Conservation (phyloP, 371 early-diverging fungal species). For the Fennellomyces sp. region DNA sequence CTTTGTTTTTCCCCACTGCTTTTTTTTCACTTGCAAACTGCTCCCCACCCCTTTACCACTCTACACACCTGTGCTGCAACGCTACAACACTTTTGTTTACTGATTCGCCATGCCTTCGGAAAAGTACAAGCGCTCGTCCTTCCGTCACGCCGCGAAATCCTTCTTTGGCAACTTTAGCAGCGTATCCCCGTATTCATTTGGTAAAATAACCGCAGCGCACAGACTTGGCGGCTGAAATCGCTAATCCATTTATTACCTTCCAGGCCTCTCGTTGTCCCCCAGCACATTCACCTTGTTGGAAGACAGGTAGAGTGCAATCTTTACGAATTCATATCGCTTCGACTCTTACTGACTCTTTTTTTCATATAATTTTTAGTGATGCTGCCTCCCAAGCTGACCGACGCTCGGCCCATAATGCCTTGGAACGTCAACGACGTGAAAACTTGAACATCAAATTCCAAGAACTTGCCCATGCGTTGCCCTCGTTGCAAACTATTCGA, state of each 20-base stretch:
- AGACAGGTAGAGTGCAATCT: too few relatives aligned
- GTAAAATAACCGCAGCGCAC: neutral
- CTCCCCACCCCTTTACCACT: neutral
- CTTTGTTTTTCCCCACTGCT: neutral
- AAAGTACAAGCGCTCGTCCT: neutral
- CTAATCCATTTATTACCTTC: neutral
- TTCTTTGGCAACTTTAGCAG: conserved; percentile 11
- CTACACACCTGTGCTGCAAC: neutral
- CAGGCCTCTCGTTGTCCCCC: neutral
- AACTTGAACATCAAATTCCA: conserved; percentile 76
- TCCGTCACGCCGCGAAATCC: neutral
- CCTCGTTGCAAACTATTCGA: conserved; percentile 72
- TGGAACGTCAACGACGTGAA: conserved; percentile 82
- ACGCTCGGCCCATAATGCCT: conserved; percentile 78
- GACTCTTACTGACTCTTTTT: too few relatives aligned
- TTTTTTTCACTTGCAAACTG: neutral
- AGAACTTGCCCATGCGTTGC: conserved; percentile 77
- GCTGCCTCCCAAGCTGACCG: conserved; percentile 16
- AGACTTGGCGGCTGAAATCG: neutral
- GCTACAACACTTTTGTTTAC: neutral
- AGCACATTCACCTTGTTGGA: neutral
- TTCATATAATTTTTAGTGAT: conserved; percentile 1
- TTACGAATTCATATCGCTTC: too few relatives aligned
- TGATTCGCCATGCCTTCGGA: neutral
- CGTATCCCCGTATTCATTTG: conserved; percentile 8